A percentile compares a stretch with the other conserved stretches of the same genome.
Evolutionary conservation across 805 yeast genomes (phyloP).

Genomic region (Maudiozyma bulderi): DNA sequence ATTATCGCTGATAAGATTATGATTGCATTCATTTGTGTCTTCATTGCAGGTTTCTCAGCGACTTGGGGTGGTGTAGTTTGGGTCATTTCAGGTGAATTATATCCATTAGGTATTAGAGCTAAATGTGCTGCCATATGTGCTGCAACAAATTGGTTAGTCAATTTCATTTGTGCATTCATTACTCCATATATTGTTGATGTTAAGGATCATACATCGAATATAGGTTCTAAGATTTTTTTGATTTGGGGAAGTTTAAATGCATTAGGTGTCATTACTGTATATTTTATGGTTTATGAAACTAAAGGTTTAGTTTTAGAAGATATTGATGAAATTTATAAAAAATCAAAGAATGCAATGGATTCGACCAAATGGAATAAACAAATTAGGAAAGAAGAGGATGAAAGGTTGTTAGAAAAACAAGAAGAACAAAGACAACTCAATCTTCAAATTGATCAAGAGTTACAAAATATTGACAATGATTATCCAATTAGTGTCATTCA

Average conservation of each 20-base stretch:
- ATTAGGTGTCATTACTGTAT: slow-evolving; percentile 49
- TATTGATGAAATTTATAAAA: slow-evolving; percentile 62
- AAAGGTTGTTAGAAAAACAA: neutral
- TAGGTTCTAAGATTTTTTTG: slow-evolving; percentile 67
- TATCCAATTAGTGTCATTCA: neutral
- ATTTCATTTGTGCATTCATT: slow-evolving; percentile 62
- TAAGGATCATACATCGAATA: slow-evolving; percentile 55
- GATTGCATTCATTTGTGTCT: slow-evolving; percentile 58
- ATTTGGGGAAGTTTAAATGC: slow-evolving; percentile 70
- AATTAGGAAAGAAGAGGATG: slow-evolving; percentile 9
- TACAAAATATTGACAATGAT: neutral
- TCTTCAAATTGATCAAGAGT: neutral
- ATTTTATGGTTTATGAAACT: slow-evolving; percentile 67
- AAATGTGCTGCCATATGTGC: slow-evolving; percentile 69
- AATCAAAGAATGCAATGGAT: slow-evolving; percentile 45
- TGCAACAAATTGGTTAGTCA: slow-evolving; percentile 72
- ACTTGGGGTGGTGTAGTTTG: slow-evolving; percentile 80
- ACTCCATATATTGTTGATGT: slow-evolving; percentile 70
- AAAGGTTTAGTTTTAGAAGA: slow-evolving; percentile 74
- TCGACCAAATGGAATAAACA: slow-evolving; percentile 37
- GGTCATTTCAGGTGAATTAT: slow-evolving; percentile 61
- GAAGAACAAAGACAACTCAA: neutral
- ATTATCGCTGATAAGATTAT: slow-evolving; percentile 43
- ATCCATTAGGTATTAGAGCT: slow-evolving; percentile 63
- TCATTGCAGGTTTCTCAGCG: slow-evolving; percentile 69